These are phyloP conservation scores for Trichoderma semiorbis DNA, from an alignment of 2,329 filamentous ascomycete genomes.

Conservation along the genomic window DNA sequence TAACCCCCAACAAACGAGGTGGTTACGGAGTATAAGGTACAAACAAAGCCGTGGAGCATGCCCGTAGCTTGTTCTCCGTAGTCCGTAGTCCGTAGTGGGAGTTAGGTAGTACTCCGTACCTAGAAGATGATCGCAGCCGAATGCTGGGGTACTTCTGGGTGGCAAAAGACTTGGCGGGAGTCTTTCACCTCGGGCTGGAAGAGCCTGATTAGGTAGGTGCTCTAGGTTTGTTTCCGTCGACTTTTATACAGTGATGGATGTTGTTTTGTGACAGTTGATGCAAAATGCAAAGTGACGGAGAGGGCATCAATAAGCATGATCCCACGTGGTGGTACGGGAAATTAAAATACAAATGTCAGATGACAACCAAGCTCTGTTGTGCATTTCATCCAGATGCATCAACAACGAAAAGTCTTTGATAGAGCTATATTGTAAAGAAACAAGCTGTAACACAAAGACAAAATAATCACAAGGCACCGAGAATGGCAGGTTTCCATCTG, in stretches of 20 bases:
- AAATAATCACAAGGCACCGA: background rate
- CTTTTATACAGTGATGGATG: background rate
- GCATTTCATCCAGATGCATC: too few relatives aligned
- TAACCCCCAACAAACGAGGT: background rate
- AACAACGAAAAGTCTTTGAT: too few relatives aligned
- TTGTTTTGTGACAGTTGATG: background rate
- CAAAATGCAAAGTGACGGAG: background rate
- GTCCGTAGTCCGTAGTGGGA: too few relatives aligned
- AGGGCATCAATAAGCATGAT: background rate
- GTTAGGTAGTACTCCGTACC: background rate
- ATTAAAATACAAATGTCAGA: background rate
- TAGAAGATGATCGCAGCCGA: background rate
- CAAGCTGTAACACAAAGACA: background rate
- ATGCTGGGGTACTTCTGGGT: background rate
- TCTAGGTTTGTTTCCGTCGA: background rate
- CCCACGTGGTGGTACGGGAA: background rate
- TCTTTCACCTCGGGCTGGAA: background rate
- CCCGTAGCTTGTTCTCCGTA: background rate
- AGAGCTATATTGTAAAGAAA: background rate
- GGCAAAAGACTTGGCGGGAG: background rate
- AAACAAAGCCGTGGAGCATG: background rate
- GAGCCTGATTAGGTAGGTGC: conserved; percentile 3
- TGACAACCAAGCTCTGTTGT: background rate
- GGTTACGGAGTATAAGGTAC: background rate
- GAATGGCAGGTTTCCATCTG: background rate